These are phyloP conservation scores for Allium sativum DNA, from an alignment of 106 monocot genomes.

Conservation along the genomic window DNA sequence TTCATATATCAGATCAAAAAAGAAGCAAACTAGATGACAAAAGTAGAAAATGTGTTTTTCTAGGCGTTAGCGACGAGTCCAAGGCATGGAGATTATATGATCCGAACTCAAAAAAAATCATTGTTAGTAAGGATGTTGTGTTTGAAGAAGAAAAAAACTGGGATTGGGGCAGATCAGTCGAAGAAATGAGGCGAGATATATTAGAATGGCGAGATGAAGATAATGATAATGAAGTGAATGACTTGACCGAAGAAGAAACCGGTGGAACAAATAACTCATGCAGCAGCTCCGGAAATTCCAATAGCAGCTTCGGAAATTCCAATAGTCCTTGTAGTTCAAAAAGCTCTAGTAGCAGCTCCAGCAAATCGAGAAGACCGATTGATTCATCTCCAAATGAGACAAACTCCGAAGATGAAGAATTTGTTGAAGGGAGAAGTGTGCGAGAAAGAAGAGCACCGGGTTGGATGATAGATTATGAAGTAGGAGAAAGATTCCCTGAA, in stretches of 20 bases:
- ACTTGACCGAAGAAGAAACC: background rate
- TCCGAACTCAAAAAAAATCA: slow-evolving; percentile 2
- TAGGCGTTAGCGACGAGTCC: slow-evolving; percentile 7
- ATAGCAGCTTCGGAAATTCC: no score
- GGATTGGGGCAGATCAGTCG: background rate
- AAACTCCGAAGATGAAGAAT: background rate
- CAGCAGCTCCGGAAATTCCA: background rate
- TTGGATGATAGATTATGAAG: background rate
- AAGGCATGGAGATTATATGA: slow-evolving; percentile 6
- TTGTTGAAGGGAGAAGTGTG: background rate
- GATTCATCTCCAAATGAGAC: background rate
- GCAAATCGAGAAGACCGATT: background rate
- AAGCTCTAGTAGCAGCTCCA: background rate
- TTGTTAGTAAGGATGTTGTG: slow-evolving; percentile 3
- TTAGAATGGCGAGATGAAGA: background rate
- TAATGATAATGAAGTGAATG: background rate
- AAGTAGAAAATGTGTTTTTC: background rate
- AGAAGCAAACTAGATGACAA: slow-evolving; percentile 5
- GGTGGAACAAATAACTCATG: no score
- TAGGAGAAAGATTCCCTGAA: background rate
- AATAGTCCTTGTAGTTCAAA: no score
- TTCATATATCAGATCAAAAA: slow-evolving; percentile 2
- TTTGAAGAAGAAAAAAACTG: background rate
- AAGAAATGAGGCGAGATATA: background rate
- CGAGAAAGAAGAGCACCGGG: background rate